Base-by-base conservation (phyloP, 2,329 filamentous ascomycete genomes). In the Apiospora marii region DNA sequence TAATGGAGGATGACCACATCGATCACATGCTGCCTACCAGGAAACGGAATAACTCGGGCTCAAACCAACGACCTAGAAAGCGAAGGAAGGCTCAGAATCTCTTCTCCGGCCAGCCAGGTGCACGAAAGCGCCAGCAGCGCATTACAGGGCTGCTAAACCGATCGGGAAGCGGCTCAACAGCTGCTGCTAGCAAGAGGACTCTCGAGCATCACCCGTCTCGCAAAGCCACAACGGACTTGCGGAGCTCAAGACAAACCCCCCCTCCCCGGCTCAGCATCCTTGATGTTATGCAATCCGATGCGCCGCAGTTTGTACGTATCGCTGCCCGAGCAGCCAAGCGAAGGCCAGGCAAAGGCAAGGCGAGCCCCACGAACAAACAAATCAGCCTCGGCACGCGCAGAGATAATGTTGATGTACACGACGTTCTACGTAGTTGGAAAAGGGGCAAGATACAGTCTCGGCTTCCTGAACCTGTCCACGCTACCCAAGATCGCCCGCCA, bases 361-460 rank as follows among this genome's bases (percentile, higher is more conserved):
- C 87, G 8, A 91, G 86, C 71, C 89, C 89, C 1, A 82, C 81
- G 0, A 83, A 78, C 61, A 92, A 92, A 77, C 79, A 83, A n/a
- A 90, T 92, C 73, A 85, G 86, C 72, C 82, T 92, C n/a, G 89
- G 88, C 30, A 90, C 85, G 43, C 86, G 89, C n/a, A 83, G 83
- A 74, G 91, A 92, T 76, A 89, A 91, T 73, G 74, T 89, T 24
- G 90, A 92, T 77, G 90, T 86, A 1, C 81, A 85, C 13, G 84
- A 84, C 10, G 83, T 88, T 13, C 80, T 92, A 30, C 81, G 84
- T 49, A 82, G 87, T 70, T 92, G 91, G 91, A 88, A 82, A 76
- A 79, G 78, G n/a, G 89, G 88, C 4, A 84, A 81, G 24, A 89
- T 90, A 22, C 81, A 82, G 43, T 87, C 85, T 67, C 83, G 83